A percentile compares a stretch with the other conserved stretches of the same genome.
Conservation (phyloP, 2,329 filamentous ascomycete species). For the Fusarium begoniae region DNA sequence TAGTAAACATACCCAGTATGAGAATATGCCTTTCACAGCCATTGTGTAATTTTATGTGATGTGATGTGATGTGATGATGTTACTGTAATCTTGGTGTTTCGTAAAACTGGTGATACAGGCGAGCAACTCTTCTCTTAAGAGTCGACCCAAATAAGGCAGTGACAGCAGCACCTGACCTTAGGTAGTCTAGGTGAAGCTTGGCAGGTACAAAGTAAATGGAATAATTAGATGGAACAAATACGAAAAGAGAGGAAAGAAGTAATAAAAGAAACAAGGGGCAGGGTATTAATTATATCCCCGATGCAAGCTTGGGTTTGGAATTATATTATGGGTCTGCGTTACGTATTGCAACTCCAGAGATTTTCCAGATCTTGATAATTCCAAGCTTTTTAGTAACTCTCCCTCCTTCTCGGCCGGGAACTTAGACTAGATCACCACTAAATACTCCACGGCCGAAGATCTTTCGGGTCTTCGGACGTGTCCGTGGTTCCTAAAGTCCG, state of each 20-base stretch:
- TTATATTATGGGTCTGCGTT: slow-evolving; percentile 18
- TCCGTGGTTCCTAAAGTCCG: slow-evolving; percentile 17
- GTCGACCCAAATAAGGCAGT: slow-evolving; percentile 3
- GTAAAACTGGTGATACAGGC: background rate
- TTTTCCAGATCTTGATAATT: background rate
- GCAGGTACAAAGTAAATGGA: background rate
- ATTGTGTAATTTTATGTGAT: slow-evolving; percentile 34
- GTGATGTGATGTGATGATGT: background rate
- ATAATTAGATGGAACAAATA: background rate
- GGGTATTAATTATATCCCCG: slow-evolving; percentile 13
- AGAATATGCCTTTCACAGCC: slow-evolving; percentile 46
- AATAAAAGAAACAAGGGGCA: background rate
- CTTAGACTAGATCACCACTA: background rate
- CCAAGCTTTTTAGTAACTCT: slow-evolving; percentile 17
- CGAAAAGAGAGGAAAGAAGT: background rate
- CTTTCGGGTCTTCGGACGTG: slow-evolving; percentile 2
- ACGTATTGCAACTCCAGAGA: slow-evolving; percentile 4
- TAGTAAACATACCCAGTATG: slow-evolving; percentile 51
- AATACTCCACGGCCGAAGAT: background rate
- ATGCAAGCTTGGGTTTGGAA: background rate
- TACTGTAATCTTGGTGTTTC: background rate
- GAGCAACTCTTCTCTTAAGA: background rate
- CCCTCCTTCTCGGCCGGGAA: slow-evolving; percentile 17
- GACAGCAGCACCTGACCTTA: background rate
- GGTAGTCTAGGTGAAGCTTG: background rate